Evolutionary conservation across 371 early-diverging fungal genomes (phyloP).

Genomic region (Rhizopus sp.): DNA sequence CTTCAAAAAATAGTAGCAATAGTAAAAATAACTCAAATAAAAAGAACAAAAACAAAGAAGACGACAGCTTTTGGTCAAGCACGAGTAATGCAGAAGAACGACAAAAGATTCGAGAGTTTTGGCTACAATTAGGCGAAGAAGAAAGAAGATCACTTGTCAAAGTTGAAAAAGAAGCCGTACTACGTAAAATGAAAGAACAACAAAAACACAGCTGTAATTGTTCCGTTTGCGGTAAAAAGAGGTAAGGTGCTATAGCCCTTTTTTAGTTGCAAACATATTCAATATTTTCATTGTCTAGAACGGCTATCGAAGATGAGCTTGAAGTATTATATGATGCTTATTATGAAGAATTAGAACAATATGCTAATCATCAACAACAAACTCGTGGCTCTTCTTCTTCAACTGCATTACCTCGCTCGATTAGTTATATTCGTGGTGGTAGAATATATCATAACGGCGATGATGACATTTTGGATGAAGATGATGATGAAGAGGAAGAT

Average conservation of each 20-base stretch:
- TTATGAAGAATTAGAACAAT: slow-evolving; percentile 88
- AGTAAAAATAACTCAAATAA: background rate
- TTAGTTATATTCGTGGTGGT: slow-evolving; percentile 3
- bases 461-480: slow-evolving; percentile 24
- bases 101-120: slow-evolving; percentile 85
- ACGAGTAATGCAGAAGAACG: slow-evolving; percentile 79
- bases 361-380: slow-evolving; percentile 77
- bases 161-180: slow-evolving; percentile 89
- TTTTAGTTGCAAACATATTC: background rate
- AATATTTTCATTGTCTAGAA: slow-evolving; percentile 46
- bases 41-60: slow-evolving; percentile 13
- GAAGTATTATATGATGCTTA: slow-evolving; percentile 91
- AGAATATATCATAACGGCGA: slow-evolving; percentile 20
- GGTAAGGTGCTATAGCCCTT: slow-evolving; percentile 50
- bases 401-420: background rate
- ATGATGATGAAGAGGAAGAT: slow-evolving; percentile 32
- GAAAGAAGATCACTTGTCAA: slow-evolving; percentile 84
- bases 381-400: slow-evolving; percentile 31
- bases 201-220: slow-evolving; percentile 90
- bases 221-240: slow-evolving; percentile 84
- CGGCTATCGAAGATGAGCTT: slow-evolving; percentile 89
- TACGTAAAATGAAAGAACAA: slow-evolving; percentile 92
- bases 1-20: slow-evolving; percentile 3
- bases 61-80: slow-evolving; percentile 67
- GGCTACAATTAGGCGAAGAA: slow-evolving; percentile 84